Conservation (phyloP, 345 rosid genomes). For the sweet orange (Citrus sinensis) region DNA sequence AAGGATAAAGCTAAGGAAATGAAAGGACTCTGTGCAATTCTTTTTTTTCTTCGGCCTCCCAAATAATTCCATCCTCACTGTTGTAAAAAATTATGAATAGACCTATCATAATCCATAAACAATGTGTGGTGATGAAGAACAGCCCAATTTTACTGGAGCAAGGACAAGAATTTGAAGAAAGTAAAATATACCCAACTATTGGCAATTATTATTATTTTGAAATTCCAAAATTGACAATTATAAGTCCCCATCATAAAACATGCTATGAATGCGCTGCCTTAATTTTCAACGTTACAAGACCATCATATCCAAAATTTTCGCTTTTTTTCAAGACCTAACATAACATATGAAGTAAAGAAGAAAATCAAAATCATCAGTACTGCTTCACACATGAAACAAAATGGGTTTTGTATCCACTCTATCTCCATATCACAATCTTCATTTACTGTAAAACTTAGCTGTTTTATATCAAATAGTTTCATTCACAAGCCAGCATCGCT, state of each 20-base stretch:
- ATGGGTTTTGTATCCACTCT: not conserved
- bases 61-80: not conserved
- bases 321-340: not conserved
- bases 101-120: not conserved
- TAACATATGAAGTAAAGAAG: not conserved
- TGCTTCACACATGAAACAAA: not conserved
- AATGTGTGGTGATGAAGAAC: not conserved
- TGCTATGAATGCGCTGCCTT: slow-evolving; percentile 21
- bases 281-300: not conserved
- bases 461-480: not conserved
- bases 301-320: not conserved
- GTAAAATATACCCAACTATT: not conserved
- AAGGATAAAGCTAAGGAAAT: not conserved
- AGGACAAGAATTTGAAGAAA: not conserved
- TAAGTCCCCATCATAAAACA: too few species aligned
- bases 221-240: not conserved
- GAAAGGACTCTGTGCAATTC: not conserved
- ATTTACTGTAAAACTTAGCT: not conserved
- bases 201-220: not conserved
- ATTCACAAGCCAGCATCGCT: not conserved
- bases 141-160: not conserved
- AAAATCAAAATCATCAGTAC: not conserved
- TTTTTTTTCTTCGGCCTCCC: not conserved
- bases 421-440: not conserved
- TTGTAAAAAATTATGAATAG: not conserved